A percentile compares a stretch with the other conserved stretches of the same genome.
Evolutionary conservation across 1,284 basidiomycete genomes (phyloP).

Genomic region (Fomitopsis schrenkii): DNA sequence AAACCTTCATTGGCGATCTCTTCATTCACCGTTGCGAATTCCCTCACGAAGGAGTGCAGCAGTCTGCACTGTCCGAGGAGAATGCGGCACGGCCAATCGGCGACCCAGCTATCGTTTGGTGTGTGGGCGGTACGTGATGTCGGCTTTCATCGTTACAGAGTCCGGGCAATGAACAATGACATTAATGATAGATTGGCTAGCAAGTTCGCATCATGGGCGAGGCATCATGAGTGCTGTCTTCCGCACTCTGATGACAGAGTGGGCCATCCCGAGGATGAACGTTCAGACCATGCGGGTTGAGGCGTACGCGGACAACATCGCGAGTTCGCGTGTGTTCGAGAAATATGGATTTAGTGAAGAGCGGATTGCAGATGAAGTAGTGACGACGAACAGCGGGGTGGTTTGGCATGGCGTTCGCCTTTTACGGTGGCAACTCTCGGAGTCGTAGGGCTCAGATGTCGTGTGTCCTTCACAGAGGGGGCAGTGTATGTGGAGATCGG

Average conservation of each 20-base stretch:
- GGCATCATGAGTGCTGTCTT: slow-evolving; percentile 68
- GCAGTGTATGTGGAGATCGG: background rate
- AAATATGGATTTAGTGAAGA: slow-evolving; percentile 56
- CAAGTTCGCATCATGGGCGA: slow-evolving; percentile 51
- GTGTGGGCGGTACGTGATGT: slow-evolving; percentile 43
- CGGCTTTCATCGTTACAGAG: background rate
- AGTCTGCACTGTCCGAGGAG: slow-evolving; percentile 28
- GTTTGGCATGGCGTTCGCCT: slow-evolving; percentile 21
- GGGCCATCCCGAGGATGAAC: slow-evolving; percentile 59
- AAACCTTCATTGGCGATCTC: slow-evolving; percentile 44
- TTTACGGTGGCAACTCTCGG: slow-evolving; percentile 20
- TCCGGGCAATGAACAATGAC: background rate
- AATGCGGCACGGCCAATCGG: slow-evolving; percentile 37
- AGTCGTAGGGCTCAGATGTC: background rate
- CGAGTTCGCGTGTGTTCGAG: slow-evolving; percentile 55
- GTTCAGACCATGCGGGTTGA: slow-evolving; percentile 40
- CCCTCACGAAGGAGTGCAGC: slow-evolving; percentile 26
- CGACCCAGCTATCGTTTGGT: slow-evolving; percentile 49
- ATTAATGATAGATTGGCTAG: slow-evolving; percentile 33
- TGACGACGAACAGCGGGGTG: slow-evolving; percentile 21
- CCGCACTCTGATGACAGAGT: slow-evolving; percentile 43
- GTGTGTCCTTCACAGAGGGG: background rate
- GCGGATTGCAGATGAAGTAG: slow-evolving; percentile 36
- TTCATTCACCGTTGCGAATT: slow-evolving; percentile 31
- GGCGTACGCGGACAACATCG: slow-evolving; percentile 48